These are phyloP conservation scores for Suhomyces tanzawaensis DNA, from an alignment of 805 yeast genomes.

Conservation along the genomic window DNA sequence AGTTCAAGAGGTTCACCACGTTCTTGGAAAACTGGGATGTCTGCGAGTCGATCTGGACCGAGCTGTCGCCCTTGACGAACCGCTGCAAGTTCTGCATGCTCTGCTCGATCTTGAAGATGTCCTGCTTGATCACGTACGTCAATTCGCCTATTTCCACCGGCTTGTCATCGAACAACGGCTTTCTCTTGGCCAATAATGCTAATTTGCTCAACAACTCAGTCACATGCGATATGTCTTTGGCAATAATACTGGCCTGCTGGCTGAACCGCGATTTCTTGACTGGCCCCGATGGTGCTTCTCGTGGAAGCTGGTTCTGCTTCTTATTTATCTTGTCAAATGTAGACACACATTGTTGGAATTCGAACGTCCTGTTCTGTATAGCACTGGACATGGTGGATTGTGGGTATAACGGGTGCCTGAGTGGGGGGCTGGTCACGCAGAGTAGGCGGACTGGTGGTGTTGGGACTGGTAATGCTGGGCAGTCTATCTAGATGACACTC, in stretches of 20 bases:
- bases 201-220: slow-evolving; percentile 77
- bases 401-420: too few species aligned
- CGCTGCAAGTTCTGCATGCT: slow-evolving; percentile 60
- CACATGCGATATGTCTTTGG: slow-evolving; percentile 83
- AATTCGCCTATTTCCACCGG: slow-evolving; percentile 92
- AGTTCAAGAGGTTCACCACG: slow-evolving; percentile 82
- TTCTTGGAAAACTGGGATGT: slow-evolving; percentile 74
- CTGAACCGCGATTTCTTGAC: slow-evolving; percentile 37
- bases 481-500: too few species aligned
- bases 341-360: slow-evolving; percentile 87
- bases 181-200: slow-evolving; percentile 82
- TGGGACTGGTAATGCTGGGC: too few species aligned
- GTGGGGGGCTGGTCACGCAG: too few species aligned
- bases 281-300: slow-evolving; percentile 11
- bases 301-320: slow-evolving; percentile 22
- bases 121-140: slow-evolving; percentile 84
- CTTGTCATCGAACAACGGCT: slow-evolving; percentile 88
- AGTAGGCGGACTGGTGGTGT: too few species aligned
- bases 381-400: slow-evolving; percentile 15
- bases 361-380: slow-evolving; percentile 82
- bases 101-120: slow-evolving; percentile 76
- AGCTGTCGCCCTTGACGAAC: slow-evolving; percentile 45
- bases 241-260: slow-evolving; percentile 75
- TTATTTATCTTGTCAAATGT: slow-evolving; percentile 65
- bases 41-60: slow-evolving; percentile 53